Percentiles rank a stretch among this genome's conserved stretches.
Conservation (phyloP, 1,139 yeast species). For the Pichia kudriavzevii region DNA sequence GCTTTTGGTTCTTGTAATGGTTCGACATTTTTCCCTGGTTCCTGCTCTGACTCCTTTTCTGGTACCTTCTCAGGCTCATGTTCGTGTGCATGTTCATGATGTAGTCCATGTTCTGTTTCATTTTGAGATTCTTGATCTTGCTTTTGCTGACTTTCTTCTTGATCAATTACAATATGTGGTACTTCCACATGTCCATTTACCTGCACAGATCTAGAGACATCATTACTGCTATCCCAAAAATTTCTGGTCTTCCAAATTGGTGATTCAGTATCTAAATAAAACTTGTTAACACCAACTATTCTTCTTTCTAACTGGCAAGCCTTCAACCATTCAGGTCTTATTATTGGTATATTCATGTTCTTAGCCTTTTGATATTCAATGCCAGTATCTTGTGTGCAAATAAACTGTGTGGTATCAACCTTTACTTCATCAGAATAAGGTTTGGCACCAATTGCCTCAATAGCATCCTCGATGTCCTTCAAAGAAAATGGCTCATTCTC, state of each 20-base stretch:
- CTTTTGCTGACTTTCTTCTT: neutral
- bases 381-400: constrained; percentile 50
- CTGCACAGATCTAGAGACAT: neutral
- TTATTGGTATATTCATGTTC: constrained; percentile 85
- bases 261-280: constrained; percentile 47
- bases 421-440: constrained; percentile 67
- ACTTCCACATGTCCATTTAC: neutral
- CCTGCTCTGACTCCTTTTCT: constrained; percentile 1
- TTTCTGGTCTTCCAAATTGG: constrained; percentile 28
- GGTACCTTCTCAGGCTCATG: constrained; percentile 1
- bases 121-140: neutral
- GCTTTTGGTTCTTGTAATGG: neutral
- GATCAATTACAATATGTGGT: neutral
- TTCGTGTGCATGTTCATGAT: neutral
- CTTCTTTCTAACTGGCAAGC: constrained; percentile 89
- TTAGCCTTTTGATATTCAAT: constrained; percentile 68
- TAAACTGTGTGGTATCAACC: constrained; percentile 90
- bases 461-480: constrained; percentile 57
- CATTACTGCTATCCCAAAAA: constrained; percentile 24
- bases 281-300: constrained; percentile 87
- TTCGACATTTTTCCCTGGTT: neutral
- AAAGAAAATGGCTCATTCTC: constrained; percentile 48
- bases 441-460: constrained; percentile 72
- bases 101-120: neutral
- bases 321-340: constrained; percentile 94